Conservation (phyloP, 805 yeast species). For the Candida piceae region DNA sequence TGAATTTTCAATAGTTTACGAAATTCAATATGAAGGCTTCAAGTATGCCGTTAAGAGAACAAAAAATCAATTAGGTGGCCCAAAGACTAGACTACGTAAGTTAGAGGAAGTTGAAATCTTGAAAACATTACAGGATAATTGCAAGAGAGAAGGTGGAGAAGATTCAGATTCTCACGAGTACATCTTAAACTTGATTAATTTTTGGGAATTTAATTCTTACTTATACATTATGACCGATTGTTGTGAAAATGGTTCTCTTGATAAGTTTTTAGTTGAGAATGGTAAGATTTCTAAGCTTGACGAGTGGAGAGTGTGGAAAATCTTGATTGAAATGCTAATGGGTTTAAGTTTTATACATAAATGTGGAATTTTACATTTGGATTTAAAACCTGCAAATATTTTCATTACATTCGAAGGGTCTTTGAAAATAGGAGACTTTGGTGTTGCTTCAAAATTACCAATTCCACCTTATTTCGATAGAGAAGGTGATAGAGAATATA, state of each 20-base stretch:
- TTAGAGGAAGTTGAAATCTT: constrained; percentile 76
- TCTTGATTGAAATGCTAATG: constrained; percentile 71
- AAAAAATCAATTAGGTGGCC: constrained; percentile 56
- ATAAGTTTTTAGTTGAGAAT: constrained; percentile 70
- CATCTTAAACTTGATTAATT: constrained; percentile 72
- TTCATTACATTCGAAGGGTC: constrained; percentile 93
- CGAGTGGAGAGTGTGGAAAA: constrained; percentile 98
- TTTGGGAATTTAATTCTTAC: constrained; percentile 75
- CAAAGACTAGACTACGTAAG: constrained; percentile 55
- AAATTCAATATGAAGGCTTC: constrained; percentile 61
- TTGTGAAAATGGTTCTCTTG: constrained; percentile 88
- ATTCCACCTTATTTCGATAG: constrained; percentile 71
- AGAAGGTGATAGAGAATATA: constrained; percentile 96
- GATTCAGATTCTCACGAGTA: constrained; percentile 62
- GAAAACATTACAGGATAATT: constrained; percentile 35
- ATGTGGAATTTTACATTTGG: constrained; percentile 76
- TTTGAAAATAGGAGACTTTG: constrained; percentile 94
- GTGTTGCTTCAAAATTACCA: constrained; percentile 83
- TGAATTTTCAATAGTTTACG: constrained; percentile 85
- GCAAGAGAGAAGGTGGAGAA: constrained; percentile 22
- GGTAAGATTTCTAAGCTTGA: constrained; percentile 75
- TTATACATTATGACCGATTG: constrained; percentile 90
- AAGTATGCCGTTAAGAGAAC: constrained; percentile 87
- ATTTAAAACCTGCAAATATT: constrained; percentile 91
- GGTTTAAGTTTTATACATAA: constrained; percentile 81